phyloP scores from a whole-genome alignment of 768 basidiomycete genomes.

The Tylopilus intermedius region DNA sequence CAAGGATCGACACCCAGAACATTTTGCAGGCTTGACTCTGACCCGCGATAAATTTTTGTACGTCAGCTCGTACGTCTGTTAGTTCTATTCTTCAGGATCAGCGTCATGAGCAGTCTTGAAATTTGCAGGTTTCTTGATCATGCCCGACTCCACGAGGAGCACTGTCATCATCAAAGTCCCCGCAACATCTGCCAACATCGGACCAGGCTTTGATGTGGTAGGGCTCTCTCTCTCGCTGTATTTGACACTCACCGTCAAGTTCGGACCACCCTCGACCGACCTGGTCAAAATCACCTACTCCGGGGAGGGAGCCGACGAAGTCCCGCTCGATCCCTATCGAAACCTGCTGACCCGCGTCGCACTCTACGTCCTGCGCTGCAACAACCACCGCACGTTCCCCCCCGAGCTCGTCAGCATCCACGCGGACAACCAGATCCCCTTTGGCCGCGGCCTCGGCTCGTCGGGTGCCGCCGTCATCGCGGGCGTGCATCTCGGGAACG shows the following conservation, averaged over 20 bases:
- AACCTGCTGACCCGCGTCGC: slow-evolving; percentile 97
- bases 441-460: slow-evolving; percentile 94
- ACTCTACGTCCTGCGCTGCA: slow-evolving; percentile 94
- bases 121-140: slow-evolving; percentile 12
- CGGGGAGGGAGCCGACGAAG: slow-evolving; percentile 87
- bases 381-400: slow-evolving; percentile 71
- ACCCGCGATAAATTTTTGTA: not conserved
- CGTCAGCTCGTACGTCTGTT: slow-evolving; percentile 6
- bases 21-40: not conserved
- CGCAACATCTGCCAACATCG: slow-evolving; percentile 98
- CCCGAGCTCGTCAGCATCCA: slow-evolving; percentile 62
- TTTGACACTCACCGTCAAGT: slow-evolving; percentile 67
- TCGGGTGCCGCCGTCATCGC: slow-evolving; percentile 99
- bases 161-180: slow-evolving; percentile 77
- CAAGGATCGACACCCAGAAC: slow-evolving; percentile 1
- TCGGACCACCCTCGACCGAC: slow-evolving; percentile 34
- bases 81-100: too few relatives aligned
- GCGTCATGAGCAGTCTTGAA: not conserved
- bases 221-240: slow-evolving; percentile 92
- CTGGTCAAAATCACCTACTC: slow-evolving; percentile 69
- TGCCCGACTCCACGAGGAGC: slow-evolving; percentile 17
- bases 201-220: slow-evolving; percentile 97
- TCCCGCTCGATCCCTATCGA: slow-evolving; percentile 92
- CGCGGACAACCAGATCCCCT: slow-evolving; percentile 90
- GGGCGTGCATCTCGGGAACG: slow-evolving; percentile 84